Percentiles rank a stretch among this genome's conserved stretches.
These are phyloP conservation scores for Solanum gracilifrons DNA, from an alignment of 257 asterid genomes.

Conservation along the genomic window DNA sequence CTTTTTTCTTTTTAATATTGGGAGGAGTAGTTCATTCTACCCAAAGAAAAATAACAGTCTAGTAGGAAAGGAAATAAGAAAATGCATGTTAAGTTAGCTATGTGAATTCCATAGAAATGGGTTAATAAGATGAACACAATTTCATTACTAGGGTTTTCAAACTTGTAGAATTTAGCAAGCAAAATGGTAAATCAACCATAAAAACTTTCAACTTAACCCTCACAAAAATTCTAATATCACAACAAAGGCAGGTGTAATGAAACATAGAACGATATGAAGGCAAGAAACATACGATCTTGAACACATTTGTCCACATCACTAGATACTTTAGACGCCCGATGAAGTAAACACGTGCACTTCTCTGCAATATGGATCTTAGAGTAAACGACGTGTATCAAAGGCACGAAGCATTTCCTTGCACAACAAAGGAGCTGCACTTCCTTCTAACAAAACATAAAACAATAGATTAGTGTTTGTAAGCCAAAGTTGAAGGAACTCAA, in stretches of 20 bases:
- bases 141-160: background rate
- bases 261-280: background rate
- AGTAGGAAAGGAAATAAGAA: background rate
- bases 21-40: background rate
- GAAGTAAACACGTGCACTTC: background rate
- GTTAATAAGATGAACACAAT: background rate
- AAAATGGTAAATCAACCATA: background rate
- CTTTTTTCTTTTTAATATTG: background rate
- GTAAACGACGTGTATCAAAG: background rate
- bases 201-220: background rate
- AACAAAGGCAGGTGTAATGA: background rate
- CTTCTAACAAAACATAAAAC: background rate
- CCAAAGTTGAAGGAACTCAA: background rate
- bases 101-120: background rate
- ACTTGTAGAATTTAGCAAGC: background rate
- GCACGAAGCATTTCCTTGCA: background rate
- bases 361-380: background rate
- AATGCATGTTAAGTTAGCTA: background rate
- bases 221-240: background rate
- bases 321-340: background rate
- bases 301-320: constrained; percentile 97
- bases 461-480: background rate
- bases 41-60: background rate
- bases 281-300: constrained; percentile 62
- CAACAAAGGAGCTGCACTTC: background rate